phyloP scores from a whole-genome alignment of 2,329 filamentous ascomycete species.

The Nakataea oryzae region DNA sequence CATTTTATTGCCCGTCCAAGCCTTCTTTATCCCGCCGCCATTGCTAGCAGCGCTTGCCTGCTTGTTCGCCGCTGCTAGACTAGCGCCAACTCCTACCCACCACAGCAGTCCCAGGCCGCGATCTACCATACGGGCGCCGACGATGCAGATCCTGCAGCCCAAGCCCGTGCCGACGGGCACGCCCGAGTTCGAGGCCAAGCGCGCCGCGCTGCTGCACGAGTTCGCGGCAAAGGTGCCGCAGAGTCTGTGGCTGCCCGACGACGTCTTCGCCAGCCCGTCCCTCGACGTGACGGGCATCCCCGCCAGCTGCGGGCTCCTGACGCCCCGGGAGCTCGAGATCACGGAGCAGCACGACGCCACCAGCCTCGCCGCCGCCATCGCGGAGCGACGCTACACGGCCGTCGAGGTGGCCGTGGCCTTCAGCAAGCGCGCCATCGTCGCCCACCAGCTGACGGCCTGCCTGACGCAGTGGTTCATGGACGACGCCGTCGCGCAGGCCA shows the following conservation, averaged over 20 bases:
- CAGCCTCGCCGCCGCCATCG: background rate
- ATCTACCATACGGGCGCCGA: background rate
- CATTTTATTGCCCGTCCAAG: too few species aligned
- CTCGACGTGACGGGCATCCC: slow-evolving; percentile 23
- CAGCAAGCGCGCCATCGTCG: slow-evolving; percentile 6
- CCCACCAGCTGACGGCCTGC: slow-evolving; percentile 19
- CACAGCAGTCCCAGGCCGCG: too few species aligned
- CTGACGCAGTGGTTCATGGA: slow-evolving; percentile 23
- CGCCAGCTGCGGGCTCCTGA: slow-evolving; percentile 21
- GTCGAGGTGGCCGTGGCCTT: slow-evolving; percentile 8
- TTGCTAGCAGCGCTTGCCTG: too few species aligned
- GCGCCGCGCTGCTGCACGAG: slow-evolving; percentile 14
- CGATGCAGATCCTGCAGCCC: slow-evolving; percentile 9
- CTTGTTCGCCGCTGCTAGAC: too few species aligned
- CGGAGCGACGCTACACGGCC: slow-evolving; percentile 1
- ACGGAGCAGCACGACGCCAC: slow-evolving; percentile 4
- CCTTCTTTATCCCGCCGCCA: too few species aligned
- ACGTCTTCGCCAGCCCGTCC: slow-evolving; percentile 16
- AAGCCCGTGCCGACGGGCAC: slow-evolving; percentile 13
- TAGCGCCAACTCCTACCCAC: too few species aligned
- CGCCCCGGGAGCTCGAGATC: slow-evolving; percentile 5
- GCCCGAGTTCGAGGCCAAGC: slow-evolving; percentile 10
- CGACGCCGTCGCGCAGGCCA: slow-evolving; percentile 20
- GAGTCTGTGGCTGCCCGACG: slow-evolving; percentile 16
- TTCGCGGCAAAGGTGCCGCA: slow-evolving; percentile 21